These are phyloP conservation scores for Incumbomyces delicatus DNA, from an alignment of 2,329 filamentous ascomycete species.

Conservation along the genomic window DNA sequence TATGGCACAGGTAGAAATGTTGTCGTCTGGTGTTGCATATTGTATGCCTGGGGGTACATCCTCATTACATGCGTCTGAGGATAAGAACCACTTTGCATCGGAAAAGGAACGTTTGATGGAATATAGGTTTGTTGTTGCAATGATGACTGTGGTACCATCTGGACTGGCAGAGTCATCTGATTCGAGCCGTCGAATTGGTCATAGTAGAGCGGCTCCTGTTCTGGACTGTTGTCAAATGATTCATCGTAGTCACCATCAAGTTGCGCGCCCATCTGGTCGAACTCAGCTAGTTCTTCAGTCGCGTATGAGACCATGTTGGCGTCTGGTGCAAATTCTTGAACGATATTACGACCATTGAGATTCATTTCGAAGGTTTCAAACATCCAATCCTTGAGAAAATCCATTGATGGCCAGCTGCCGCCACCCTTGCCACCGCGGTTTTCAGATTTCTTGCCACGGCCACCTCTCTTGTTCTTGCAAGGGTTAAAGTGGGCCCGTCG, in stretches of 20 bases:
- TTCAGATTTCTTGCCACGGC: conserved; percentile 49
- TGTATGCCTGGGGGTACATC: conserved; percentile 1
- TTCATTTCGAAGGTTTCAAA: conserved; percentile 43
- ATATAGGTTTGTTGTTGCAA: neutral
- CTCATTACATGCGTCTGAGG: conserved; percentile 1
- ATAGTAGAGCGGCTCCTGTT: conserved; percentile 6
- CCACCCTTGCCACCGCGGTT: conserved; percentile 53
- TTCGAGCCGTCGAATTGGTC: conserved; percentile 3
- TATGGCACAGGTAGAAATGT: neutral
- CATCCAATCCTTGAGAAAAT: conserved; percentile 52
- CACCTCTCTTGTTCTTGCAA: conserved; percentile 45
- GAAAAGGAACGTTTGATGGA: neutral
- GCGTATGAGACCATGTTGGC: conserved; percentile 6
- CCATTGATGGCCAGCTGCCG: conserved; percentile 53
- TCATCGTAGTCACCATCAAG: conserved; percentile 4
- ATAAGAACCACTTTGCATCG: conserved; percentile 7
- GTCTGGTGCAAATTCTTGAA: conserved; percentile 15
- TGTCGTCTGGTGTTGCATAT: neutral
- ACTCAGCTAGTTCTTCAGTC: conserved; percentile 5
- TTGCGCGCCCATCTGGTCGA: neutral
- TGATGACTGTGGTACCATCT: neutral
- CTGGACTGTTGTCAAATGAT: conserved; percentile 4
- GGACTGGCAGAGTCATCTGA: neutral
- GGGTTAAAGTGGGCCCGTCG: conserved; percentile 79
- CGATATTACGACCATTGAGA: conserved; percentile 15